A percentile compares a stretch with the other conserved stretches of the same genome.
These are phyloP conservation scores for Seiridium unicorne DNA, from an alignment of 2,329 filamentous ascomycete genomes.

Conservation along the genomic window DNA sequence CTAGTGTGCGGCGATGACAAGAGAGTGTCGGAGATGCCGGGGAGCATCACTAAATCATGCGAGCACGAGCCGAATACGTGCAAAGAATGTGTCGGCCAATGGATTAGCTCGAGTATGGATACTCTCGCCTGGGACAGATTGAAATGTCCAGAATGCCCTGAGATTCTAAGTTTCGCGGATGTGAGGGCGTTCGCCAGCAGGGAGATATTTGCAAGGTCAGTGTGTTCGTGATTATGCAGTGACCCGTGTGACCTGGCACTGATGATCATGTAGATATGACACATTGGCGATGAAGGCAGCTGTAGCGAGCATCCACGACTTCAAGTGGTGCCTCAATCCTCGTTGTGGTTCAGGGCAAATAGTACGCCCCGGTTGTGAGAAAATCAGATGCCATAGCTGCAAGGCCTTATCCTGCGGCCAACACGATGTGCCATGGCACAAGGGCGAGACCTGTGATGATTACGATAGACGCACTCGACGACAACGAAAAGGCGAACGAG, in stretches of 20 bases:
- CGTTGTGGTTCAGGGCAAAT: constrained; percentile 36
- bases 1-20: constrained; percentile 33
- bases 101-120: constrained; percentile 31
- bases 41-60: constrained; percentile 26
- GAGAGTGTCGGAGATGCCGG: constrained; percentile 29
- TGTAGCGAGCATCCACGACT: constrained; percentile 27
- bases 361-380: constrained; percentile 25
- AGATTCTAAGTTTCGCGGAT: constrained; percentile 26
- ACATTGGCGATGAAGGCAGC: constrained; percentile 28
- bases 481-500: constrained; percentile 27
- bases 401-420: constrained; percentile 27
- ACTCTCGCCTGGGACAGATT: constrained; percentile 28
- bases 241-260: too few species aligned
- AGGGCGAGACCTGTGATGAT: constrained; percentile 32
- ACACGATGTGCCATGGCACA: constrained; percentile 36
- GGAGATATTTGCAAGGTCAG: constrained; percentile 24
- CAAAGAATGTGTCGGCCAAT: constrained; percentile 30
- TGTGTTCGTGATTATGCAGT: not conserved
- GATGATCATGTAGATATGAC: constrained; percentile 25
- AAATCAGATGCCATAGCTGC: constrained; percentile 32
- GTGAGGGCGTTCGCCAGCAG: constrained; percentile 24
- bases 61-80: constrained; percentile 26
- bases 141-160: constrained; percentile 33
- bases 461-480: constrained; percentile 30
- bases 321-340: constrained; percentile 36